A percentile compares a stretch with the other conserved stretches of the same genome.
Conservation (phyloP, 495 filamentous ascomycete species). For the Podospora pseudocomata region DNA sequence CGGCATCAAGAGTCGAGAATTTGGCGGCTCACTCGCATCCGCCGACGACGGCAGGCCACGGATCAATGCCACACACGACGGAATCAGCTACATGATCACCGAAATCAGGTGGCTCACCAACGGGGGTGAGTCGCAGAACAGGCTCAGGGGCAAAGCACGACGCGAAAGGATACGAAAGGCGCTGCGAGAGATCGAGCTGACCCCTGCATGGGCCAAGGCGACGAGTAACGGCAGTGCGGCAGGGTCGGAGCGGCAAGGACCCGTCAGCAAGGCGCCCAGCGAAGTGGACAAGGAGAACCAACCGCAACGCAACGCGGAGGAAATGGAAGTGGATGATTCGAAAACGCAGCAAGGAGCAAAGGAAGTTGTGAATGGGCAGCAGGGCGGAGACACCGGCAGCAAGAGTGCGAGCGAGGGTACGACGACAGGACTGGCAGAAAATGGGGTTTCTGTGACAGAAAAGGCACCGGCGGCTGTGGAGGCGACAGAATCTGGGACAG, state of each 20-base stretch:
- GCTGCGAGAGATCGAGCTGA: constrained; percentile 40
- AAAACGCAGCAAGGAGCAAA: not conserved
- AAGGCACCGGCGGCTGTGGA: not conserved
- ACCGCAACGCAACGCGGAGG: not conserved
- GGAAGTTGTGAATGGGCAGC: not conserved
- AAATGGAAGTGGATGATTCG: not conserved
- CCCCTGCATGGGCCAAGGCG: constrained; percentile 26
- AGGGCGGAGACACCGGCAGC: not conserved
- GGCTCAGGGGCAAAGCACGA: constrained; percentile 45
- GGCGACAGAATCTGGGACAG: not conserved
- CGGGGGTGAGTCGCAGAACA: constrained; percentile 60
- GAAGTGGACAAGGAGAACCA: constrained; percentile 1
- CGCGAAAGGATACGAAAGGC: constrained; percentile 49
- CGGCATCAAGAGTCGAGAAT: constrained; percentile 76
- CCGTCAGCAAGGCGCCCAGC: not conserved
- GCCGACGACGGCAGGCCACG: constrained; percentile 14
- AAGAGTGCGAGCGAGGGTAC: not conserved
- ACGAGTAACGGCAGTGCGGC: constrained; percentile 11
- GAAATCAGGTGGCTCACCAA: constrained; percentile 75
- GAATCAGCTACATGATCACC: constrained; percentile 81
- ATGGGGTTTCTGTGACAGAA: not conserved
- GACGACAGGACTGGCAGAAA: not conserved
- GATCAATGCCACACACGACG: constrained; percentile 61
- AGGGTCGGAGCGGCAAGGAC: constrained; percentile 7
- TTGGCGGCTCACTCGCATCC: constrained; percentile 47